Evolutionary conservation across 2,329 filamentous ascomycete genomes (phyloP).

Genomic region (Dothidotthia symphoricarpi): DNA sequence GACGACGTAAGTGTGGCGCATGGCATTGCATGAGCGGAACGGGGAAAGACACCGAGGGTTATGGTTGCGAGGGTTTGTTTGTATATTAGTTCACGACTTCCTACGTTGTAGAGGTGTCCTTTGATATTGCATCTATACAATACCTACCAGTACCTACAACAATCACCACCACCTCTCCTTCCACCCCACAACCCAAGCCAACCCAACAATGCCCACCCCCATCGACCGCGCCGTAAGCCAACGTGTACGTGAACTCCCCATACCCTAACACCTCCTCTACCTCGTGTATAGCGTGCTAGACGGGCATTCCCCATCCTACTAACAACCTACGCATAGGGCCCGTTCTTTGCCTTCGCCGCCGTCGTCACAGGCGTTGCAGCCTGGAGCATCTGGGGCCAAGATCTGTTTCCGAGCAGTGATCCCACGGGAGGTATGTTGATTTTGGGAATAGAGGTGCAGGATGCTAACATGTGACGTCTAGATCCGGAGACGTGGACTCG

Average conservation of each 20-base stretch:
- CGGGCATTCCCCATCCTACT: constrained; percentile 1
- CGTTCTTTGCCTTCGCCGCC: constrained; percentile 63
- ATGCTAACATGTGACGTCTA: constrained; percentile 26
- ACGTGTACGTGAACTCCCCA: constrained; percentile 37
- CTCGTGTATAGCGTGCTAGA: constrained; percentile 18
- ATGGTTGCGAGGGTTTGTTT: too few relatives aligned
- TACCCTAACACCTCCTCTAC: constrained; percentile 22
- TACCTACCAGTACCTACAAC: too few relatives aligned
- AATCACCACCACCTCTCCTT: too few relatives aligned
- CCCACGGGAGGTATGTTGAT: constrained; percentile 66
- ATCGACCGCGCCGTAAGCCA: constrained; percentile 50
- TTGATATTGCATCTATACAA: too few relatives aligned
- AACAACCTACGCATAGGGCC: constrained; percentile 26
- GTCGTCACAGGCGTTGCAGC: constrained; percentile 77
- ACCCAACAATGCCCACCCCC: constrained; percentile 51
- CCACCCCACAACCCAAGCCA: neutral
- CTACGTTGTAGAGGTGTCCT: too few relatives aligned
- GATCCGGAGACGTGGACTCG: constrained; percentile 72
- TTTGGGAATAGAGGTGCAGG: too few relatives aligned
- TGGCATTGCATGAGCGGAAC: constrained; percentile 1
- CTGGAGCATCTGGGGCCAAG: constrained; percentile 82
- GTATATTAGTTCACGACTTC: too few relatives aligned
- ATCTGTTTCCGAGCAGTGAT: constrained; percentile 78
- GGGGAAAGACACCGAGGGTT: too few relatives aligned
- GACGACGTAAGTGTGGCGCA: constrained; percentile 29